These are phyloP conservation scores for Gracilaria caudata DNA, from an alignment of 23 red algal genomes.

Conservation along the genomic window DNA sequence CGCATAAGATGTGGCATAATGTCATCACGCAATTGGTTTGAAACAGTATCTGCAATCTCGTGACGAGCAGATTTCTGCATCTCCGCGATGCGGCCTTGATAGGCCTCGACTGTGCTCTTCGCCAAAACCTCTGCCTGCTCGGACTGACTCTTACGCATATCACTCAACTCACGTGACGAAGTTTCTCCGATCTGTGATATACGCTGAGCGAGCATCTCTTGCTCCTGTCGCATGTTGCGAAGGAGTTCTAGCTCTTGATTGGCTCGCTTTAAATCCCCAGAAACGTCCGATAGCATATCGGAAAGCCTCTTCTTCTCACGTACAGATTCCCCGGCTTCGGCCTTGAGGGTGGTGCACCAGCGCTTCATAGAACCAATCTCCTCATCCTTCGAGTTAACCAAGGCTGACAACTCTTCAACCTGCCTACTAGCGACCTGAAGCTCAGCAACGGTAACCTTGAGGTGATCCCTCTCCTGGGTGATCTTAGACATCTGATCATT, in stretches of 20 bases:
- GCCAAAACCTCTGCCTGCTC: slow-evolving; percentile 58
- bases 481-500: slow-evolving; percentile 31
- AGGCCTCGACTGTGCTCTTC: slow-evolving; percentile 55
- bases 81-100: slow-evolving; percentile 27
- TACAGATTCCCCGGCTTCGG: slow-evolving; percentile 30
- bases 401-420: slow-evolving; percentile 26
- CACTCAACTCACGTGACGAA: slow-evolving; percentile 46
- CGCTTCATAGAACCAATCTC: slow-evolving; percentile 32
- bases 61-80: slow-evolving; percentile 26
- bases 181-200: slow-evolving; percentile 41
- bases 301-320: slow-evolving; percentile 70
- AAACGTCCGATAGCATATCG: slow-evolving; percentile 59
- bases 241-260: slow-evolving; percentile 63
- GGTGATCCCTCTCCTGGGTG: slow-evolving; percentile 31
- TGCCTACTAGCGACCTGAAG: slow-evolving; percentile 29
- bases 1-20: slow-evolving; percentile 62
- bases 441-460: slow-evolving; percentile 42
- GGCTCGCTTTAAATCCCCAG: slow-evolving; percentile 48
- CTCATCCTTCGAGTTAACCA: slow-evolving; percentile 30
- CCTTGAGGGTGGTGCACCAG: slow-evolving; percentile 42
- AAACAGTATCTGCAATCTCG: slow-evolving; percentile 55
- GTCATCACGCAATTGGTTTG: slow-evolving; percentile 49
- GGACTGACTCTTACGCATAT: slow-evolving; percentile 46
- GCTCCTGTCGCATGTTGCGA: slow-evolving; percentile 56
- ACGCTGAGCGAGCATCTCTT: slow-evolving; percentile 44